Evolutionary conservation across 2,329 filamentous ascomycete species (phyloP), one percentile per base, ranked within the genome.

Genomic region (Bertia moriformis): DNA sequence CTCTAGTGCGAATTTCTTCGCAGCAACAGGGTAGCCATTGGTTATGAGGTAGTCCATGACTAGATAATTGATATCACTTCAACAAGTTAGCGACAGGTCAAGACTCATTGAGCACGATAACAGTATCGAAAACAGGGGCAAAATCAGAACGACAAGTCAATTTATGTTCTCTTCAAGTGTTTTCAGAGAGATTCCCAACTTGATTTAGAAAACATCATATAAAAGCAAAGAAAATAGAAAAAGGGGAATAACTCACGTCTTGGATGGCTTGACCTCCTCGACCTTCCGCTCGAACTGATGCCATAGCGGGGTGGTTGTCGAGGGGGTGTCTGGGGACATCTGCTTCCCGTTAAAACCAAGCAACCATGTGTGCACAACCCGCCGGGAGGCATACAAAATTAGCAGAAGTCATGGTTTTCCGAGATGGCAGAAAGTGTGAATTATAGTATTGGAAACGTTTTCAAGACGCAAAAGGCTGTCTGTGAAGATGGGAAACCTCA

Each of bases 131-230:
- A 12, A 7, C 10, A 35, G 17, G 7, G 32, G 12, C 7, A 12
- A 59, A 61, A 56, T 13, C 12, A 35, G 32, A 35, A 12, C 15
- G 32, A 69, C 72, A 79, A 79, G 71, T 75, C 66, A 72, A 69
- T 55, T n/a, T n/a, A 58, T 62, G 49, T 70, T 75, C 71, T 82
- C 77, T 66, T 72, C 77, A 81, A 56, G 57, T 53, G 57, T 58
- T 65, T 71, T 80, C 71, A 71, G 77, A 82, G 77, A 82, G 77
- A 82, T 82, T 82, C 77, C 77, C 77, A 81, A 35, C 32, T 81
- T 79, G 72, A 70, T 65, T 65, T 59, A 61, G 51, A 55, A 61
- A 78, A 79, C 76, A 78, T 78, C 49, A 56, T 53, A 49, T 54
- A 43, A 41, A 19, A 42, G 38, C n/a, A n/a, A 10, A 40, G 32